phyloP scores from a whole-genome alignment of 2,329 filamentous ascomycete genomes.

The Aspergillus eucalypticola region DNA sequence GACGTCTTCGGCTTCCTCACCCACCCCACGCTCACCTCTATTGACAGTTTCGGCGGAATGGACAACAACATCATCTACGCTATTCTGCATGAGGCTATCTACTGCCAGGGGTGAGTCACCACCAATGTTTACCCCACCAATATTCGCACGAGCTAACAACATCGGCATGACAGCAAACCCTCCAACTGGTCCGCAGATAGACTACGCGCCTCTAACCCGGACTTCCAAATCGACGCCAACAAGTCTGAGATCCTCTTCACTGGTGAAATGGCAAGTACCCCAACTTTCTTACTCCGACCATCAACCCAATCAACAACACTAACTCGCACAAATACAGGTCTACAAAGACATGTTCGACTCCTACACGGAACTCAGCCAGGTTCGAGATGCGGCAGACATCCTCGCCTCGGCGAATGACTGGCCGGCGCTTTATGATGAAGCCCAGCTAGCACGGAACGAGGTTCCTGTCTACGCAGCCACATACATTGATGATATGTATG shows the following conservation, averaged over 20 bases:
- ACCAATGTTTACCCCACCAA: neutral
- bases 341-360: conserved; percentile 82
- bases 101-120: conserved; percentile 64
- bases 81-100: conserved; percentile 83
- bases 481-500: conserved; percentile 90
- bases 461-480: conserved; percentile 85
- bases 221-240: conserved; percentile 49
- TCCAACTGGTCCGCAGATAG: conserved; percentile 73
- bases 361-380: conserved; percentile 70
- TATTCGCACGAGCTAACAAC: neutral
- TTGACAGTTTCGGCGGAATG: conserved; percentile 69
- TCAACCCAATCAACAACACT: neutral
- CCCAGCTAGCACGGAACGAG: conserved; percentile 71
- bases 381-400: conserved; percentile 68
- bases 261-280: conserved; percentile 71
- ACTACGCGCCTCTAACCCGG: conserved; percentile 36
- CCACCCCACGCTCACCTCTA: conserved; percentile 64
- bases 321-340: conserved; percentile 47
- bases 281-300: too few species aligned
- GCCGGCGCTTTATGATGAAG: conserved; percentile 73
- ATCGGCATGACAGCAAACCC: conserved; percentile 45
- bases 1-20: conserved; percentile 75
- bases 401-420: conserved; percentile 70
- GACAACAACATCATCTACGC: conserved; percentile 82
- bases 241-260: conserved; percentile 71